Percentiles rank a stretch among this genome's conserved stretches.
phyloP scores from a whole-genome alignment of 139 green algal genomes.

The Coelastrella sp. region DNA sequence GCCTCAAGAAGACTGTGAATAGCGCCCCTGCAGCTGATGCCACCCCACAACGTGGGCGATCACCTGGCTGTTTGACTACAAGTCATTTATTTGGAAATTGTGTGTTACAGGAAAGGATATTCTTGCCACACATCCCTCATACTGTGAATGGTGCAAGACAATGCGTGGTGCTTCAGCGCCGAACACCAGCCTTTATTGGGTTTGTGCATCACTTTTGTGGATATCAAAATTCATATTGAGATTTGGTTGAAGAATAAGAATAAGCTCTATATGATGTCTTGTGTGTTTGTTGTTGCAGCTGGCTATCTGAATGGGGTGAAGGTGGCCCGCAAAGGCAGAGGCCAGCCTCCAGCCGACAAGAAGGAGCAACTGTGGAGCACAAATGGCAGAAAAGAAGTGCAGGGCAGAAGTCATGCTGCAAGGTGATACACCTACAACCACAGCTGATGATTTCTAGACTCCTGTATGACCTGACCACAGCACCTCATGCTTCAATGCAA shows the following conservation, averaged over 20 bases:
- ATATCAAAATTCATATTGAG: no score
- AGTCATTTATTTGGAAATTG: no score
- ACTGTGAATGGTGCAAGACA: no score
- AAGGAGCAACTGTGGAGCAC: background rate
- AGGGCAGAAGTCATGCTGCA: background rate
- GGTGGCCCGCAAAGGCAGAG: constrained; percentile 34
- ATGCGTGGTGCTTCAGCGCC: no score
- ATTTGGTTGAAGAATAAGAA: background rate
- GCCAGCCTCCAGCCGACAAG: constrained; percentile 40
- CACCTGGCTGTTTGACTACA: background rate
- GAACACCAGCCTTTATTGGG: no score
- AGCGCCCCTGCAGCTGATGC: background rate
- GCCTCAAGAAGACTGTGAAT: constrained; percentile 11
- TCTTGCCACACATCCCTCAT: no score
- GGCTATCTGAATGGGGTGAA: constrained; percentile 26
- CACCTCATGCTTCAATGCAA: background rate
- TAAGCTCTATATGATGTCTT: background rate
- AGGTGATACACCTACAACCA: background rate
- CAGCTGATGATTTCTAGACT: background rate
- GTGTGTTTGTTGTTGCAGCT: background rate
- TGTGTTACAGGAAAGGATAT: no score
- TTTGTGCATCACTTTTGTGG: no score
- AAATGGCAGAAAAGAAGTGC: constrained; percentile 12
- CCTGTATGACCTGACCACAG: background rate
- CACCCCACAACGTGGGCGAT: background rate